phyloP scores from a whole-genome alignment of 2,329 filamentous ascomycete genomes.

The Epichloe typhina region DNA sequence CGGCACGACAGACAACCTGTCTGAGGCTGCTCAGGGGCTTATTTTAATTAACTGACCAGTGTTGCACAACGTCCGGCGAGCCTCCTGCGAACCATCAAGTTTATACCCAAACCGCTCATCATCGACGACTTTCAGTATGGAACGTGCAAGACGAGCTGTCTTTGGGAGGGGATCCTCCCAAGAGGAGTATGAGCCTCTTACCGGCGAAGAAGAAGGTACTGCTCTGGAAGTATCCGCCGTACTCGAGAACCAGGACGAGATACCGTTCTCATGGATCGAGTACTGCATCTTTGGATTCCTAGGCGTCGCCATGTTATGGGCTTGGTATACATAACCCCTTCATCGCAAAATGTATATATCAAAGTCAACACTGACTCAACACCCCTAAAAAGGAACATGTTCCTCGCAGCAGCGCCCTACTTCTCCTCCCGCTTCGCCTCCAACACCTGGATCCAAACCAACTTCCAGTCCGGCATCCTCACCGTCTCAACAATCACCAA shows the following conservation, averaged over 20 bases:
- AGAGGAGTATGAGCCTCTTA: conserved; percentile 21
- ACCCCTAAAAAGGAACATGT: conserved; percentile 64
- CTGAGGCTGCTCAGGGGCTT: too few relatives aligned
- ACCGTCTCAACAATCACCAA: conserved; percentile 79
- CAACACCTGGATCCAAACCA: conserved; percentile 56
- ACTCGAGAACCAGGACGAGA: conserved; percentile 23
- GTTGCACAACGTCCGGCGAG: not conserved
- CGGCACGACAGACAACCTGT: not conserved
- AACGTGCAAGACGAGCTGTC: conserved; percentile 13
- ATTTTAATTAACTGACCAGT: not conserved
- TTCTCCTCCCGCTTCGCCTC: conserved; percentile 70
- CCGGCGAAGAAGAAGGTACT: conserved; percentile 14
- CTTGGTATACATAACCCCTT: conserved; percentile 52
- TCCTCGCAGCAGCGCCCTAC: conserved; percentile 86
- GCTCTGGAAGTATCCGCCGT: conserved; percentile 14
- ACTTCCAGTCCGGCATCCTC: conserved; percentile 84
- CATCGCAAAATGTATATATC: not conserved
- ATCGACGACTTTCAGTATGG: conserved; percentile 9
- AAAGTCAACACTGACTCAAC: too few relatives aligned
- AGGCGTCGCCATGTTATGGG: conserved; percentile 92
- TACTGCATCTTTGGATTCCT: conserved; percentile 77
- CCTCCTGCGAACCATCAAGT: not conserved
- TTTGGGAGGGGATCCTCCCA: conserved; percentile 3
- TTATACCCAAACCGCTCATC: not conserved
- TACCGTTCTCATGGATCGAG: conserved; percentile 69